Conservation (phyloP, 2,329 filamentous ascomycete genomes). For the Hypoxylon sp. region DNA sequence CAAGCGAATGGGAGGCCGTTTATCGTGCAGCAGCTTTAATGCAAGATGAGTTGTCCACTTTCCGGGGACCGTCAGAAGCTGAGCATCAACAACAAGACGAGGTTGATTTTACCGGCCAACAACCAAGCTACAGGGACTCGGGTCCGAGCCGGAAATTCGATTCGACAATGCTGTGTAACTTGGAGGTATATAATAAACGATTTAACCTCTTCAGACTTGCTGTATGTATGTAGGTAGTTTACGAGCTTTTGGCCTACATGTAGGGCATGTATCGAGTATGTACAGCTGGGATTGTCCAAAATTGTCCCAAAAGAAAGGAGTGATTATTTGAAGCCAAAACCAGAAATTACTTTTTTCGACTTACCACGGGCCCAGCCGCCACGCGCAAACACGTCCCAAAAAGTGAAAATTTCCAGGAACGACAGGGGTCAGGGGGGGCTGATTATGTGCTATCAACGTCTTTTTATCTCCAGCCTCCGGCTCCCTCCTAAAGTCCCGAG, state of each 20-base stretch:
- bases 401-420: constrained; percentile 38
- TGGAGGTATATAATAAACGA: constrained; percentile 21
- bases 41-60: constrained; percentile 57
- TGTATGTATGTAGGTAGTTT: no score
- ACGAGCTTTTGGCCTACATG: no score
- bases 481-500: constrained; percentile 18
- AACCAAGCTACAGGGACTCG: constrained; percentile 34
- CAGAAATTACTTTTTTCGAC: constrained; percentile 30
- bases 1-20: constrained; percentile 52
- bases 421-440: constrained; percentile 39
- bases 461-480: constrained; percentile 35
- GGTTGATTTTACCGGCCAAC: constrained; percentile 25
- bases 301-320: constrained; percentile 27
- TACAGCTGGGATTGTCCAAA: no score
- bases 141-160: constrained; percentile 41
- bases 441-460: constrained; percentile 38
- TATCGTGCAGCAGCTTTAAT: constrained; percentile 53
- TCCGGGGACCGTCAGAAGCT: constrained; percentile 30
- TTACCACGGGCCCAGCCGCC: constrained; percentile 39
- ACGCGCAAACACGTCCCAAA: constrained; percentile 43
- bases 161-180: constrained; percentile 38
- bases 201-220: constrained; percentile 26
- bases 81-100: constrained; percentile 33
- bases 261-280: no score
- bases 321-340: constrained; percentile 25